Evolutionary conservation across 2,329 filamentous ascomycete species (phyloP).

Genomic region (Pleurostoma richardsiae): DNA sequence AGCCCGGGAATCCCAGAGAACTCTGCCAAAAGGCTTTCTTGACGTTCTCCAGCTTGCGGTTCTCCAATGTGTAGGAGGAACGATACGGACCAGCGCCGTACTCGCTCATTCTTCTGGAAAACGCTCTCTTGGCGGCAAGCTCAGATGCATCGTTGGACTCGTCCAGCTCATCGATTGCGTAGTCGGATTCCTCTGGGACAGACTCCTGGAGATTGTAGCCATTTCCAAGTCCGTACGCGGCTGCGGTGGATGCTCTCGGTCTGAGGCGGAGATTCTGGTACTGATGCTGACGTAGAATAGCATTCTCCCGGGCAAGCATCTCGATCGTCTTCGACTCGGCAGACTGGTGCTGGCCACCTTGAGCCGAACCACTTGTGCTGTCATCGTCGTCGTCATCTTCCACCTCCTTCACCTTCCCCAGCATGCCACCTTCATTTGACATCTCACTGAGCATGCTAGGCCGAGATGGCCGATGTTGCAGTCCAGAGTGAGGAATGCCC

Average conservation of each 20-base stretch:
- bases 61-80: constrained; percentile 48
- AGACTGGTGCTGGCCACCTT: constrained; percentile 48
- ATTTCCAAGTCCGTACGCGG: constrained; percentile 47
- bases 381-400: constrained; percentile 60
- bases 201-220: constrained; percentile 55
- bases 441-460: constrained; percentile 73
- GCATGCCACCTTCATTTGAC: constrained; percentile 56
- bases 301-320: constrained; percentile 57
- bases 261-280: constrained; percentile 51
- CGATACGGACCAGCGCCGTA: constrained; percentile 42
- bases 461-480: constrained; percentile 77
- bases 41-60: constrained; percentile 58
- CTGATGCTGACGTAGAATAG: constrained; percentile 53
- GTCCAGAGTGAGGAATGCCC: constrained; percentile 54
- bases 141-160: constrained; percentile 52
- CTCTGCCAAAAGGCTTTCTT: constrained; percentile 70
- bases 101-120: constrained; percentile 53
- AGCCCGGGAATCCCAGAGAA: constrained; percentile 59
- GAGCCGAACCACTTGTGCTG: constrained; percentile 51
- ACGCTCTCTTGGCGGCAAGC: constrained; percentile 36
- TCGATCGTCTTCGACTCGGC: constrained; percentile 60
- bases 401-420: constrained; percentile 66
- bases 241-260: constrained; percentile 52
- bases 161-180: constrained; percentile 67
- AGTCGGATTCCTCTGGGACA: constrained; percentile 63